A percentile compares a stretch with the other conserved stretches of the same genome.
These are phyloP conservation scores for Solanum virginianum DNA, from an alignment of 257 asterid genomes.

Conservation along the genomic window DNA sequence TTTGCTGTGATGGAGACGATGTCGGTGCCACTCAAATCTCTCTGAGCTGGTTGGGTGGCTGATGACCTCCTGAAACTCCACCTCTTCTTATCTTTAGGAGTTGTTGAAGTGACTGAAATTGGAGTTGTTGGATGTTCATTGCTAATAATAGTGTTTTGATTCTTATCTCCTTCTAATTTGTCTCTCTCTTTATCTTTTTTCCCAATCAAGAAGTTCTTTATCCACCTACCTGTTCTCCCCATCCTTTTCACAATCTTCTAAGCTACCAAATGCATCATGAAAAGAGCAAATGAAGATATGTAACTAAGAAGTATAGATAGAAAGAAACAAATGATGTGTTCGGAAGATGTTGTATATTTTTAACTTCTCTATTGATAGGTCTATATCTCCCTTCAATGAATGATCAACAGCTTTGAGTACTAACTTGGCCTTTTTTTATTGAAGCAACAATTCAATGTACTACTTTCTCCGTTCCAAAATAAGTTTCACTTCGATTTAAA, in stretches of 20 bases:
- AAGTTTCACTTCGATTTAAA: background rate
- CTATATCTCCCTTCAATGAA: background rate
- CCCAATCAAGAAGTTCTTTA: conserved; percentile 53
- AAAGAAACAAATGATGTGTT: conserved; percentile 15
- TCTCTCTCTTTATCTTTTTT: conserved; percentile 48
- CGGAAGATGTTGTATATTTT: background rate
- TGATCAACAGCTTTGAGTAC: conserved; percentile 23
- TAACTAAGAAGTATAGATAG: background rate
- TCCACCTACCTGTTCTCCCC: conserved; percentile 94
- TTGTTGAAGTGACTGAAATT: conserved; percentile 33
- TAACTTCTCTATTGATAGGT: background rate
- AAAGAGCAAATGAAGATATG: background rate
- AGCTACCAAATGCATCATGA: background rate
- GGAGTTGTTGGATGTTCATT: conserved; percentile 39
- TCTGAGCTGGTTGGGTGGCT: conserved; percentile 38
- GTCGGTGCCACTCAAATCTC: background rate
- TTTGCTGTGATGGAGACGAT: background rate
- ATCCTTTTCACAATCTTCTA: conserved; percentile 25
- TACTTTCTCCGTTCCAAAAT: background rate
- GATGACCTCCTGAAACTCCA: conserved; percentile 98
- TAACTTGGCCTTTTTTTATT: conserved; percentile 16
- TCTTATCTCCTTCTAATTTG: background rate
- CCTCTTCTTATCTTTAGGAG: conserved; percentile 69
- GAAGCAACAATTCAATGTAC: background rate
- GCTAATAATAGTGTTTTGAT: background rate